Evolutionary conservation across 495 filamentous ascomycete species (phyloP), one percentile per base, ranked within the genome.

Genomic region (Amphirosellinia nigrospora): DNA sequence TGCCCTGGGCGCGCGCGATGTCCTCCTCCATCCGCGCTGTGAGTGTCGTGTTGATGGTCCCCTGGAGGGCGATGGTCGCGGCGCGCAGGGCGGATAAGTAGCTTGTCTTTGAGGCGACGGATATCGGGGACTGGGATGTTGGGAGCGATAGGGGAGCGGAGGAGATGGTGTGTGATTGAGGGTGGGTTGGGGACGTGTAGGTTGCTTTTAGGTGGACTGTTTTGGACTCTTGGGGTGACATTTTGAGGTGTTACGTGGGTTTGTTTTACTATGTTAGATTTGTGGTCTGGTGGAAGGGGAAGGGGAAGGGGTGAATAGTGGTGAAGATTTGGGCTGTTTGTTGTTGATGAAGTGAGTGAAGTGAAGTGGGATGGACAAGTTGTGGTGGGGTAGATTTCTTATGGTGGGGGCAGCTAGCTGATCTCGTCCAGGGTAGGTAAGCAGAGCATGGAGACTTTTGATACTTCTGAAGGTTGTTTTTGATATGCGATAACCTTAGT

Each of bases 21-120:
- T 97, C 96, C 72, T 93, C 91, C 64, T 94, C 94, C 95, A 99
- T 99, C 46, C 89, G 88, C 70, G 83, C 80, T 28, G 96, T 99
- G 70, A 99, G 84, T 75, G 94, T 93, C 38, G 80, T 82, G 82
- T 99, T 99, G 75, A 98, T 83, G 19, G 88, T 83, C 21, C 86
- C 88, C 73, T 98, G 96, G 11, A 94, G 74, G 23, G 81, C 73
- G 3, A 82, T 78, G 5, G 90, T 84, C 0, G 88, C 84, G 11
- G 83, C 75, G n/a, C 92, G 89, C 2, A 98, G 86, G 6, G 83
- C 81, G 32, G 79, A 70, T 36, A 99, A 87, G 77, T 96, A 94
- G 3, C 84, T 78, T 3, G 87, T 88, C 71, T 93, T 93, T 28
- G 81, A 79, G 19, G 82, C 76, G n/a, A 84, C 64, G 6, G 72